Base-by-base conservation (phyloP, 2,329 filamentous ascomycete species). In the Aspergillus sp. region DNA sequence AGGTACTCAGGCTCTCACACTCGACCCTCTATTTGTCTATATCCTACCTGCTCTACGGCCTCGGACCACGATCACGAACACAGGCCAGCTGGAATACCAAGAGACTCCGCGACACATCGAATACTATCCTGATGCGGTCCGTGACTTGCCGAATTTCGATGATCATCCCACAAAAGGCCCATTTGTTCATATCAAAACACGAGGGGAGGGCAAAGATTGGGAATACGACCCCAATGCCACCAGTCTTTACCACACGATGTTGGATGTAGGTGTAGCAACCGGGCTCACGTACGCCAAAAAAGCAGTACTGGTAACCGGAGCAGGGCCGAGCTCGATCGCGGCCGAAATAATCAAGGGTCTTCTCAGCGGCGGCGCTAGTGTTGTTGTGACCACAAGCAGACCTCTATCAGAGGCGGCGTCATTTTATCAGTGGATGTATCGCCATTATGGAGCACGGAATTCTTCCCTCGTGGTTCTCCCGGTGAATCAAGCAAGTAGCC, bases 401-500 rank as follows among this genome's bases (percentile, higher is more conserved):
- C 68, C 71, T 55, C 66, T 68, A 19, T 72, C 71, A 23, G 66
- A 63, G 6, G 70, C 68, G 9, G 69, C 73, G 7, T 61, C 59
- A 6, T 73, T 74, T 25, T 80, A 77, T 55, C 77, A 77, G 58
- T 43, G 71, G 6, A 60, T 80, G 6, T 81, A 77, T 59, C 60
- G 66, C 4, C 57, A 64, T 7, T 62, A 74, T 60, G 77, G 77
- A 11, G 71, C 71, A 3, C 66, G 66, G 13, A 73, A 70, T 0
- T 76, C 79, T 1, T 64, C 68, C n/a, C 68, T 81, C 3, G 66
- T 72, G 3, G 63, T 81, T 0, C 61, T 79, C 2, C 79, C 78
- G 0, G 78, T 76, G 67, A 82, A 81, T 47, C 74, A 75, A 58
- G 79, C 66, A 46, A 82, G 80, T 62, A 69, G 70, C 8, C 72